Base-by-base conservation (phyloP, 2,329 filamentous ascomycete genomes). In the Macrophomina phaseolina region DNA sequence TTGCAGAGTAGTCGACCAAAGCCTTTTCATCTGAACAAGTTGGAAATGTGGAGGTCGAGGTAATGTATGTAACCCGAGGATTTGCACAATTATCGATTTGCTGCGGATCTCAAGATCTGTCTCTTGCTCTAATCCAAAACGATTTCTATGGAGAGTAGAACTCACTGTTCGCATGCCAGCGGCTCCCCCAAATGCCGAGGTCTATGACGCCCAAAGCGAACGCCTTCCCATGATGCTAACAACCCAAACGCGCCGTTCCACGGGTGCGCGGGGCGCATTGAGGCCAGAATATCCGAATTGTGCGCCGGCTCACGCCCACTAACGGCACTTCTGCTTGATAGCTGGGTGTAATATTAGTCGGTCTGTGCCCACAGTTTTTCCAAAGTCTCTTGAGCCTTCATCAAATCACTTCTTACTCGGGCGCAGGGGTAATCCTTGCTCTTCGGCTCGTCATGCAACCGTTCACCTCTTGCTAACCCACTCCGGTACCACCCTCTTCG, bases 401-500 rank as follows among this genome's bases (percentile, higher is more conserved):
- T 14, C 12, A 52, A 30, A 9, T 16, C 16, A 5, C 30, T 16
- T 40, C 34, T 23, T 23, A 55, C 52, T 12, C 52, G 8, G 52
- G 7, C 9, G 8, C 8, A 14, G 14, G 52, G 52, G 52, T 40
- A 12, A 32, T 9, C n/a, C 58, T 23, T 38, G 46, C 45, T 62
- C 58, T 62, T 62, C 2, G 28, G 5, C 16, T 45, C 45, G 6
- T 28, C 45, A 12, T n/a, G 9, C 45, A 23, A n/a, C 5, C 30
- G 6, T n/a, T 62, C 58, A 62, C 5, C 38, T 36, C 58, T 45
- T 49, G 28, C n/a, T 38, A 9, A 67, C 48, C 86, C 87, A 89
- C 18, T 78, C 75, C 16, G 84, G 85, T 23, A 81, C 78, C 4
- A 87, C 86, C 68, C 80, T 82, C 76, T 85, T 85, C 64, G 87